Conservation (phyloP, 495 filamentous ascomycete species). For the Amniculicola lignicola region DNA sequence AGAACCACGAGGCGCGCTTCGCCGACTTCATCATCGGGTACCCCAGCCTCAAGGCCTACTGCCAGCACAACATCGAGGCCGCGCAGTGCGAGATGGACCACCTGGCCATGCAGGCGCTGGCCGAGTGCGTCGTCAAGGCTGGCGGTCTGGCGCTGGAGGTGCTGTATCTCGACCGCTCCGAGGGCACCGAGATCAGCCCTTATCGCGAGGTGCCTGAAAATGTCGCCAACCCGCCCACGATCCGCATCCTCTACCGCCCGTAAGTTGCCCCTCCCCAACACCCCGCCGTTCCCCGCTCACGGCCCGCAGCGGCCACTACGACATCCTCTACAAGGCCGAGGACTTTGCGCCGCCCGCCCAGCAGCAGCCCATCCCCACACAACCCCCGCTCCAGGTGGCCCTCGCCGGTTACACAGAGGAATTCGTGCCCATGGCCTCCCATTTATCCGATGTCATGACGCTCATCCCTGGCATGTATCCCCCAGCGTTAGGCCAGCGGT, state of each 20-base stretch:
- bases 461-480: slow-evolving; percentile 33
- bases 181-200: slow-evolving; percentile 76
- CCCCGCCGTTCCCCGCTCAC: slow-evolving; percentile 1
- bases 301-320: slow-evolving; percentile 77
- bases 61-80: slow-evolving; percentile 65
- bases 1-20: slow-evolving; percentile 65
- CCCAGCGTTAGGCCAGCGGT: slow-evolving; percentile 25
- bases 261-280: slow-evolving; percentile 44
- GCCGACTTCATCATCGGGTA: slow-evolving; percentile 60
- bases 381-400: slow-evolving; percentile 28
- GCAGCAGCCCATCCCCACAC: slow-evolving; percentile 17
- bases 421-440: slow-evolving; percentile 23
- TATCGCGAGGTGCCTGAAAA: slow-evolving; percentile 53
- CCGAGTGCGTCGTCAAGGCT: slow-evolving; percentile 76
- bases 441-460: slow-evolving; percentile 31
- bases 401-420: slow-evolving; percentile 29
- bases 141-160: slow-evolving; percentile 80
- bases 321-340: slow-evolving; percentile 77
- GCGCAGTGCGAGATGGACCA: slow-evolving; percentile 84
- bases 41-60: slow-evolving; percentile 66
- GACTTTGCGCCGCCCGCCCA: slow-evolving; percentile 39
- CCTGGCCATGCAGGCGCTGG: slow-evolving; percentile 70
- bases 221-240: slow-evolving; percentile 54
- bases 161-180: slow-evolving; percentile 85
- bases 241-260: slow-evolving; percentile 68